Evolutionary conservation across 2,329 filamentous ascomycete genomes (phyloP).

Genomic region (Fusarium nanum): DNA sequence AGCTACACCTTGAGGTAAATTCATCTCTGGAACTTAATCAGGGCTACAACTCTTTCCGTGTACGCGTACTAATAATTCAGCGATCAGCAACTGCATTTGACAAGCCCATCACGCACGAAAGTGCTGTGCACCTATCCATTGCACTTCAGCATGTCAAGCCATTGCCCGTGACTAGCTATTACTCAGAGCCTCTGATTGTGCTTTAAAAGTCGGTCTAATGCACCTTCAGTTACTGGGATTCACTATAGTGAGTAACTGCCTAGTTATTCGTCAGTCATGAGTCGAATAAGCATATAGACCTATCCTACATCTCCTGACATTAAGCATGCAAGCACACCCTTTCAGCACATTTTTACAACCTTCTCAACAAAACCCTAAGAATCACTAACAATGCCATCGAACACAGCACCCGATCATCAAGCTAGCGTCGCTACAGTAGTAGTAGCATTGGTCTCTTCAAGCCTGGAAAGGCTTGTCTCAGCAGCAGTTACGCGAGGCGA

Average conservation of each 20-base stretch:
- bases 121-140: neutral
- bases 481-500: neutral
- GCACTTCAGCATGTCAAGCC: neutral
- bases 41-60: accelerated
- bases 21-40: neutral
- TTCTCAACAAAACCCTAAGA: neutral
- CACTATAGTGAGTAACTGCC: neutral
- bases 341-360: too few relatives aligned
- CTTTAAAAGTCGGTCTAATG: neutral
- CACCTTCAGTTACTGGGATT: neutral
- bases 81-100: neutral
- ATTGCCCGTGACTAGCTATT: neutral
- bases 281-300: neutral
- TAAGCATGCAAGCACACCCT: neutral
- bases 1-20: accelerated
- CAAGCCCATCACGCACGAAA: neutral
- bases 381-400: neutral
- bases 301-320: neutral
- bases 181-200: neutral
- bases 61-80: neutral
- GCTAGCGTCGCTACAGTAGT: neutral
- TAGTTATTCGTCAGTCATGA: neutral
- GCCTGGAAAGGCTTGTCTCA: neutral
- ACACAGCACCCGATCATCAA: too few relatives aligned
- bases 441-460: neutral